These are phyloP conservation scores for Tetrapyrgos nigripes DNA, from an alignment of 1,284 basidiomycete species.

Conservation along the genomic window DNA sequence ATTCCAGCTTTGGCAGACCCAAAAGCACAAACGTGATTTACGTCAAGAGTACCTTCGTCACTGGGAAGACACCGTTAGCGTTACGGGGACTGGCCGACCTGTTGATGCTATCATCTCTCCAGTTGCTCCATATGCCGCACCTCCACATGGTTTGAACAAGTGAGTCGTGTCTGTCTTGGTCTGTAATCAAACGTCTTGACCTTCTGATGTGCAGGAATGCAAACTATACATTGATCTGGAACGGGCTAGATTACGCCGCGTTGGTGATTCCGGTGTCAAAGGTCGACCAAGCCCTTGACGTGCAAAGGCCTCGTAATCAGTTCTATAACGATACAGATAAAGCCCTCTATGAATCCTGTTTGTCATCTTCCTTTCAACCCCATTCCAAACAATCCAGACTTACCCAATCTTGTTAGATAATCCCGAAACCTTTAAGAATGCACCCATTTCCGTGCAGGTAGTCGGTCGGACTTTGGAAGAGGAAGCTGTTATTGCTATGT, in stretches of 20 bases:
- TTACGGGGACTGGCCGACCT: slow-evolving; percentile 65
- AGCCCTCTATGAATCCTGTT: slow-evolving; percentile 61
- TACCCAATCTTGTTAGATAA: slow-evolving; percentile 50
- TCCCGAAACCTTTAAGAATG: slow-evolving; percentile 59
- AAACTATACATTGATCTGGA: slow-evolving; percentile 70
- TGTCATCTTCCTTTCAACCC: slow-evolving; percentile 25
- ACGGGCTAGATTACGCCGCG: slow-evolving; percentile 71
- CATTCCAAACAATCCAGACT: slow-evolving; percentile 17
- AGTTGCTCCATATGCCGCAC: slow-evolving; percentile 55
- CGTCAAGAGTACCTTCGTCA: slow-evolving; percentile 58
- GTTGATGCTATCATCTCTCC: slow-evolving; percentile 71
- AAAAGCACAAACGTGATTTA: slow-evolving; percentile 50
- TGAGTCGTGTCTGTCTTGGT: neutral
- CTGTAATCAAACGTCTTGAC: neutral
- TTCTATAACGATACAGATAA: slow-evolving; percentile 57
- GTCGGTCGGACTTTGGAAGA: slow-evolving; percentile 77
- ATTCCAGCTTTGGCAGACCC: slow-evolving; percentile 63
- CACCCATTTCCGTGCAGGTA: slow-evolving; percentile 75
- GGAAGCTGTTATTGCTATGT: slow-evolving; percentile 71
- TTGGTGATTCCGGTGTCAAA: slow-evolving; percentile 72
- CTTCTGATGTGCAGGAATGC: slow-evolving; percentile 42
- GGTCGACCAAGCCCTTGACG: slow-evolving; percentile 58
- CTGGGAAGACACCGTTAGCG: slow-evolving; percentile 56
- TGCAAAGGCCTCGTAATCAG: slow-evolving; percentile 43
- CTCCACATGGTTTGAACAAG: slow-evolving; percentile 48